Conservation (phyloP, 202 grass and related monocot species). For the Elaeis oleifera region DNA sequence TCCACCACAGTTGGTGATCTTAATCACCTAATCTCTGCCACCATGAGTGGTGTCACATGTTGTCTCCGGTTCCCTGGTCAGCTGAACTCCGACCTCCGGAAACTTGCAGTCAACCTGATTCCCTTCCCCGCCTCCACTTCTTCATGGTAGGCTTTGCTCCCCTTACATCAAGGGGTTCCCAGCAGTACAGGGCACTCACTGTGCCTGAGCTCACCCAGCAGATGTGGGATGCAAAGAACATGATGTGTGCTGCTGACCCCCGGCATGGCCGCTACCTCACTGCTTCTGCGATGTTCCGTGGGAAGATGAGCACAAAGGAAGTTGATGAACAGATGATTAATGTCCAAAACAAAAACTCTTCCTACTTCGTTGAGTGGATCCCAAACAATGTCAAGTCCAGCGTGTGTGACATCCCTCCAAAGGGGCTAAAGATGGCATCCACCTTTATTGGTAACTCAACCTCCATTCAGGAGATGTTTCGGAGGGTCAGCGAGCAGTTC, state of each 20-base stretch:
- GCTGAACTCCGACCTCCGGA: no score
- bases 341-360: slow-evolving; percentile 19
- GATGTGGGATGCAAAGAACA: slow-evolving; percentile 22
- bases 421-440: slow-evolving; percentile 17
- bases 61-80: no score
- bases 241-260: slow-evolving; percentile 23
- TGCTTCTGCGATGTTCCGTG: slow-evolving; percentile 20
- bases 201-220: slow-evolving; percentile 21
- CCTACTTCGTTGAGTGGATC: slow-evolving; percentile 23
- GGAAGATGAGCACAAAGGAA: slow-evolving; percentile 23
- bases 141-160: slow-evolving; percentile 23
- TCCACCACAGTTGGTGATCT: no score
- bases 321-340: slow-evolving; percentile 22
- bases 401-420: slow-evolving; percentile 20
- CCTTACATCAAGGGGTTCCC: slow-evolving; percentile 21
- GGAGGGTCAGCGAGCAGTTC: slow-evolving; percentile 23
- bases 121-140: slow-evolving; percentile 17
- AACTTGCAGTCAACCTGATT: no score
- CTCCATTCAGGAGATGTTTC: slow-evolving; percentile 23
- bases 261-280: slow-evolving; percentile 17
- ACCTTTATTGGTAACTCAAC: slow-evolving; percentile 17
- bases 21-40: no score
- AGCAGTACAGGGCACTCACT: slow-evolving; percentile 17
- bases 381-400: slow-evolving; percentile 23
- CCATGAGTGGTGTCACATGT: no score